These are phyloP conservation scores for Moesziomyces sp. DNA, from an alignment of 1,284 basidiomycete genomes.

Conservation along the genomic window DNA sequence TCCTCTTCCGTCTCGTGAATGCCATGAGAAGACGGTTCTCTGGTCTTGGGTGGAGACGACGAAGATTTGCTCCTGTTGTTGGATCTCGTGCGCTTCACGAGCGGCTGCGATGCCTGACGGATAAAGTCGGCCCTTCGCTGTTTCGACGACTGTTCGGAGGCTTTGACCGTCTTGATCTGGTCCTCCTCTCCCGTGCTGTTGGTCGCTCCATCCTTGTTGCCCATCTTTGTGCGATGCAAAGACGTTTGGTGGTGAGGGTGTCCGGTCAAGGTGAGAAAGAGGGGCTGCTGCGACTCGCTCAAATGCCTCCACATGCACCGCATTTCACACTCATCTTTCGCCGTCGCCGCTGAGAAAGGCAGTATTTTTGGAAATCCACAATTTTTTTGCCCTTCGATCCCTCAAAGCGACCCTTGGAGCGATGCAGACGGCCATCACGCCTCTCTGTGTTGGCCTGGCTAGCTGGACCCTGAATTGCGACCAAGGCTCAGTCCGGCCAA, in stretches of 20 bases:
- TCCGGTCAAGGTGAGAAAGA: too few relatives aligned
- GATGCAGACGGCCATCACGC: not conserved
- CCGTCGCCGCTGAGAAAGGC: not conserved
- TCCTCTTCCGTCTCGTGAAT: conserved; percentile 27
- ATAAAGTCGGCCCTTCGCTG: conserved; percentile 41
- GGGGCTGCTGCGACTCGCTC: not conserved
- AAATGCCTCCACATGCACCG: not conserved
- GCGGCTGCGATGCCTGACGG: conserved; percentile 39
- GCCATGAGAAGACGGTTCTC: conserved; percentile 12
- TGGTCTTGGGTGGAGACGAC: conserved; percentile 16
- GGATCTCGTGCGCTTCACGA: conserved; percentile 27
- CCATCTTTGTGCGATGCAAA: conserved; percentile 8
- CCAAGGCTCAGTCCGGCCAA: too few relatives aligned
- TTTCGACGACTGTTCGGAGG: conserved; percentile 27
- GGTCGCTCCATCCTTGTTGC: conserved; percentile 7
- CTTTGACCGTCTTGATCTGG: not conserved
- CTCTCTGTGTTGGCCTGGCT: too few relatives aligned
- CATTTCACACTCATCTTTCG: not conserved
- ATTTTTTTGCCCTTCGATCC: too few relatives aligned
- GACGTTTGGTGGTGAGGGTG: not conserved
- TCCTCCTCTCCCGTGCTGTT: conserved; percentile 27
- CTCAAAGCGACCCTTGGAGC: too few relatives aligned
- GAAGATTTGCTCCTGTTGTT: conserved; percentile 23
- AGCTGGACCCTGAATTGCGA: too few relatives aligned
- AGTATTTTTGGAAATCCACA: not conserved